Base-by-base conservation (phyloP, 257 asterid species). In the Solanum phureja region DNA sequence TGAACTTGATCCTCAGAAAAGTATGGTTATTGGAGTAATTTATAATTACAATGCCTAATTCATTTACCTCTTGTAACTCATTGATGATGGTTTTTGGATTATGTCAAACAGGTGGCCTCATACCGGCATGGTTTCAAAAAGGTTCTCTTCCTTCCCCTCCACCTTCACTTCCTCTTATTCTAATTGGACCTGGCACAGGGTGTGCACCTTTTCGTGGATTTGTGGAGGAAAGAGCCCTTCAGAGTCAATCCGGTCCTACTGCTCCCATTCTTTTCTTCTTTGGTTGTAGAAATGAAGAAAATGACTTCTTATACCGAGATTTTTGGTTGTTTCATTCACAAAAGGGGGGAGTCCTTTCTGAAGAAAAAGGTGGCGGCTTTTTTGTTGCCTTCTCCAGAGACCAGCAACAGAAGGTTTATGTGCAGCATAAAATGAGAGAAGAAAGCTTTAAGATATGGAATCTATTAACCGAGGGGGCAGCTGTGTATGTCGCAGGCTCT, bases 171-270 rank as follows among this genome's bases (percentile, higher is more conserved):
- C 99, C 99, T 86, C 93, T 96, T 73, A 92, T 97, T 88, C 98
- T 97, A 76, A 69, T 97, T 38, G 99, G 98, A 68, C 99, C 99
- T n/a, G 99, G 99, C 85, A 95, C 99, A 7, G 99, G 99, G 76
- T 96, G 99, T 33, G 99, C 99, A 37, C 99, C 99, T 87, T 95
- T 97, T 88, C 98, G 86, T 76, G 99, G 98, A 71, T 95, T 96
- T 87, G 90, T 96, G 62, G 98, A 96, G 92, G 99, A 97, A 90
- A 91, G 99, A 90, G 93, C 94, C 38, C 87, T 96, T 33, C 99
- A 93, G 88, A 92, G 92, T 88, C 89, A 88, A 90, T 88, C 89
- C 5, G 73, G 85, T 87, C 92, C 98, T n/a, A 92, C 97, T 58
- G 98, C 98, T 73, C 99, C 99, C 1, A 62, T 95, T 38, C 87